phyloP scores from a whole-genome alignment of 2,329 filamentous ascomycete species.

The Aspergillus uvarum region DNA sequence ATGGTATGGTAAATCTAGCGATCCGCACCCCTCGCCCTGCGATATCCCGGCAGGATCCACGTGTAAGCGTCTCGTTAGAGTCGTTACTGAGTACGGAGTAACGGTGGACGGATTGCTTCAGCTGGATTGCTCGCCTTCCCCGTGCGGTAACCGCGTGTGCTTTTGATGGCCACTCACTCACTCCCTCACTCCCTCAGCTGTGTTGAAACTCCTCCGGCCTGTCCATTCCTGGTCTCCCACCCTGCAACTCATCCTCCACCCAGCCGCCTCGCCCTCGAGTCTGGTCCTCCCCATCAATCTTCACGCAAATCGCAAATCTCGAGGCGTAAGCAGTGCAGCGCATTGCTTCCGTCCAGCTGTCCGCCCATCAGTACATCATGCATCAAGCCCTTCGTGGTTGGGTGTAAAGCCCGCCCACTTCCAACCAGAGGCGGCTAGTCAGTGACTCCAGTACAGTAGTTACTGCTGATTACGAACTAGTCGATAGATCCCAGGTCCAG shows the following conservation, averaged over 20 bases:
- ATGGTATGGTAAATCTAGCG: background rate
- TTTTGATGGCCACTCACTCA: background rate
- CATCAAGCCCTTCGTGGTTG: background rate
- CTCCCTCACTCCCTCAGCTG: too few relatives aligned
- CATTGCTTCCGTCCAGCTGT: background rate
- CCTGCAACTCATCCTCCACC: background rate
- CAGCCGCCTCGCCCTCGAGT: background rate
- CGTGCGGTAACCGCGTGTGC: background rate
- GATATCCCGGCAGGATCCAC: background rate
- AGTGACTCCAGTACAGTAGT: too few relatives aligned
- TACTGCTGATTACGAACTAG: background rate
- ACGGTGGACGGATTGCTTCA: background rate
- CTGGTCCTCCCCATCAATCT: background rate
- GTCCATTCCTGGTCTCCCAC: background rate
- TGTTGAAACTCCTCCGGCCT: too few relatives aligned
- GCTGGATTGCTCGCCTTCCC: background rate
- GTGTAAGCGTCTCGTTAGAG: background rate
- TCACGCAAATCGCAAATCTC: background rate
- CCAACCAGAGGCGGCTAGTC: background rate
- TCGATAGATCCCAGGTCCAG: background rate
- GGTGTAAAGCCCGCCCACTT: background rate
- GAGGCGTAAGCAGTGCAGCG: background rate
- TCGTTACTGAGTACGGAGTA: too few relatives aligned
- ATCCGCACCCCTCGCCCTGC: background rate
- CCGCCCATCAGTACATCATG: background rate